Conservation (phyloP, 768 basidiomycete species). For the Ramaria sp. region DNA sequence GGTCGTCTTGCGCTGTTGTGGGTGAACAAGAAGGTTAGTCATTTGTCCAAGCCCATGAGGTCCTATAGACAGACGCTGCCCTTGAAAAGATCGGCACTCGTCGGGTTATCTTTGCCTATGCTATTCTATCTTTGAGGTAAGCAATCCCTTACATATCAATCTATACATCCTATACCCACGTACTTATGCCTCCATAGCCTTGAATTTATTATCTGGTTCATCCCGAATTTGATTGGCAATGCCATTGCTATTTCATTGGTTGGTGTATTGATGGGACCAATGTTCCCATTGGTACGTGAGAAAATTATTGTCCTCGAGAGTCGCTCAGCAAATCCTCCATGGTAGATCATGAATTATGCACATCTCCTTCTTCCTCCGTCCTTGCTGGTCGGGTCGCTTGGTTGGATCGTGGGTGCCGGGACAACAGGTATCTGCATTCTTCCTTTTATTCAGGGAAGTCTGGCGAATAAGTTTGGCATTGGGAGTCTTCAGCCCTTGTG, state of each 20-base stretch:
- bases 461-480: constrained; percentile 33
- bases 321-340: neutral
- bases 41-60: neutral
- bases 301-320: constrained; percentile 6
- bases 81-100: constrained; percentile 25
- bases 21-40: constrained; percentile 8
- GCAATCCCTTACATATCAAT: neutral
- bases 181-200: constrained; percentile 28
- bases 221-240: constrained; percentile 52
- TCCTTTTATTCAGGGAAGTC: constrained; percentile 40
- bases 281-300: constrained; percentile 47
- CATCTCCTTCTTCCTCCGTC: constrained; percentile 11
- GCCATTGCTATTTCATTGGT: constrained; percentile 55
- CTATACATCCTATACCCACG: neutral
- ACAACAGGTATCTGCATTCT: constrained; percentile 24
- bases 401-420: constrained; percentile 6
- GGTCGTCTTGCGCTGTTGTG: constrained; percentile 10
- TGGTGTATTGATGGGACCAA: constrained; percentile 63
- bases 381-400: constrained; percentile 14
- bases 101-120: constrained; percentile 27
- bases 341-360: neutral
- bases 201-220: constrained; percentile 59
- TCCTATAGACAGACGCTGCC: neutral
- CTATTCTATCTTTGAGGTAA: constrained; percentile 15
- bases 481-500: constrained; percentile 38